Percentiles rank a stretch among this genome's conserved stretches.
Evolutionary conservation across 2,329 filamentous ascomycete genomes (phyloP).

Genomic region (Pseudogymnoascus sp.): DNA sequence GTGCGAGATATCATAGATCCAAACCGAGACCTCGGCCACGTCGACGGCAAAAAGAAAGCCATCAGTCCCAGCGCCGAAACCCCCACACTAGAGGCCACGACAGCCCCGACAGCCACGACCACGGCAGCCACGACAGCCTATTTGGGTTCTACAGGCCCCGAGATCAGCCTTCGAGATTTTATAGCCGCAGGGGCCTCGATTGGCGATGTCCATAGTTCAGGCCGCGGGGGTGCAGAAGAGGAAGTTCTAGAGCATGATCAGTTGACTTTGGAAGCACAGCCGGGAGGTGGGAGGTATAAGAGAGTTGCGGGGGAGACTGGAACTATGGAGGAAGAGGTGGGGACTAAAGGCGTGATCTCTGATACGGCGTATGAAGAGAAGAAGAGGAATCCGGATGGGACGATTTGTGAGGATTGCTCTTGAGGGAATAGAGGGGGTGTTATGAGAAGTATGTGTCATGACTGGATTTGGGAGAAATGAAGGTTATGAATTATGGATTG

Average conservation of each 20-base stretch:
- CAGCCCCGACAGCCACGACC: background rate
- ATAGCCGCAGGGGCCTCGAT: background rate
- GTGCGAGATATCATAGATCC: conserved; percentile 80
- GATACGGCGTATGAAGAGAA: conserved; percentile 5
- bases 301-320: conserved; percentile 7
- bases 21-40: conserved; percentile 69
- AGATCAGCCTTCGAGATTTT: background rate
- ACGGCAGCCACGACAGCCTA: background rate
- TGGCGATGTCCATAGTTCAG: background rate
- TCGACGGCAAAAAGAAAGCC: conserved; percentile 37
- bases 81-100: background rate
- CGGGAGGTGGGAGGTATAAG: conserved; percentile 7
- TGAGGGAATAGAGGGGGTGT: background rate
- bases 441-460: background rate
- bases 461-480: background rate
- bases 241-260: background rate
- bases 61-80: background rate
- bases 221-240: background rate
- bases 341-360: background rate
- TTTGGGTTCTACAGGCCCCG: background rate
- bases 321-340: background rate
- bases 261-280: conserved; percentile 5
- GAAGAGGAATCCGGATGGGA: conserved; percentile 13
- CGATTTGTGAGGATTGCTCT: conserved; percentile 14
- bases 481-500: background rate